These are phyloP conservation scores for Rhodotorula sp. DNA, from an alignment of 1,284 basidiomycete species.

Conservation along the genomic window DNA sequence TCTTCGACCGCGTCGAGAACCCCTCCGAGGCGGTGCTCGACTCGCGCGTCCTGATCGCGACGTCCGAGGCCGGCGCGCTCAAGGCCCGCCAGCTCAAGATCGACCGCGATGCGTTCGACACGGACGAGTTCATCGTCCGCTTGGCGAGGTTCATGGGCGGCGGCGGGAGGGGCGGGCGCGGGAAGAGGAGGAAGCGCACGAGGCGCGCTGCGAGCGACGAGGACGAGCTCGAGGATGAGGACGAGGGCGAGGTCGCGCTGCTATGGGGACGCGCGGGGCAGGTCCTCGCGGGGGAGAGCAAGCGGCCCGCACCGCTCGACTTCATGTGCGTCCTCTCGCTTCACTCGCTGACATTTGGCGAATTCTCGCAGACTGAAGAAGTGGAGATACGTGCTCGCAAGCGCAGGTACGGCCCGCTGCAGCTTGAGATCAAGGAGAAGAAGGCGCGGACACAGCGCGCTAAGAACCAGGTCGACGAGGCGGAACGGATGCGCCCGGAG, in stretches of 20 bases:
- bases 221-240: slow-evolving; percentile 55
- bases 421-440: slow-evolving; percentile 40
- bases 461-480: slow-evolving; percentile 30
- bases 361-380: too few relatives aligned
- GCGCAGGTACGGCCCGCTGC: slow-evolving; percentile 39
- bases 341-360: too few relatives aligned
- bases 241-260: slow-evolving; percentile 41
- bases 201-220: slow-evolving; percentile 54
- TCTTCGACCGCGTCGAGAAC: slow-evolving; percentile 41
- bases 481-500: slow-evolving; percentile 26
- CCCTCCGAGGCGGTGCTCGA: slow-evolving; percentile 49
- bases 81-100: slow-evolving; percentile 84
- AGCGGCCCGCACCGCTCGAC: slow-evolving; percentile 68
- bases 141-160: slow-evolving; percentile 72
- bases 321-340: slow-evolving; percentile 67
- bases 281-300: slow-evolving; percentile 70
- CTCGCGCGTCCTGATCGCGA: slow-evolving; percentile 44
- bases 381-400: too few relatives aligned
- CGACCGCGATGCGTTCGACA: slow-evolving; percentile 75
- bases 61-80: slow-evolving; percentile 54
- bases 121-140: slow-evolving; percentile 76
- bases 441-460: slow-evolving; percentile 33
- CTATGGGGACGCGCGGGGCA: slow-evolving; percentile 59
- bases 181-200: slow-evolving; percentile 42
- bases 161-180: slow-evolving; percentile 50